phyloP scores from a whole-genome alignment of 306 rosid species.

The Citrullus amarus region DNA sequence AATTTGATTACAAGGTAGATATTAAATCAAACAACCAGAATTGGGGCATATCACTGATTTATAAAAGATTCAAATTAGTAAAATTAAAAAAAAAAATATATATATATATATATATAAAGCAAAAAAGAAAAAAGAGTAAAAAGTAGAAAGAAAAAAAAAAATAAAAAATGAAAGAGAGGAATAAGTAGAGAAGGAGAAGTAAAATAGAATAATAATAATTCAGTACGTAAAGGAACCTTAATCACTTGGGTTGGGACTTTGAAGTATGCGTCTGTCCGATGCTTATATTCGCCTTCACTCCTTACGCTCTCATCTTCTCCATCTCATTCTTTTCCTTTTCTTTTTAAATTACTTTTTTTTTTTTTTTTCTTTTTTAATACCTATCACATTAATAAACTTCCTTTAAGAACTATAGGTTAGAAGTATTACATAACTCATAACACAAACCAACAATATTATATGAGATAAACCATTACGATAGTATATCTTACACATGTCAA shows the following conservation, averaged over 20 bases:
- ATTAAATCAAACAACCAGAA: no score
- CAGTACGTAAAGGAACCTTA: neutral
- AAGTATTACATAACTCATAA: no score
- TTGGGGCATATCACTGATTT: no score
- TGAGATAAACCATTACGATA: no score
- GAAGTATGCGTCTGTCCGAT: neutral
- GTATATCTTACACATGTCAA: no score
- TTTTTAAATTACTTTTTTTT: neutral
- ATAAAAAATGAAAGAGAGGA: neutral
- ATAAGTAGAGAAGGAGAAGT: neutral
- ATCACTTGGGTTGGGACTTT: neutral
- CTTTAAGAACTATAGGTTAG: no score
- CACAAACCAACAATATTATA: no score
- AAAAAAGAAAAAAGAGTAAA: no score
- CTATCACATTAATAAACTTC: no score
- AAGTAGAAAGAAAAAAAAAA: neutral
- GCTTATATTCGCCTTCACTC: constrained; percentile 7
- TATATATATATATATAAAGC: no score
- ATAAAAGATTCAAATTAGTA: neutral
- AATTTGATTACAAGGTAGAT: no score
- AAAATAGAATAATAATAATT: neutral
- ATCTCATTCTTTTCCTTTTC: neutral
- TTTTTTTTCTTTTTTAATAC: no score
- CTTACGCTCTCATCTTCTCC: neutral
- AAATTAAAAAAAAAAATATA: neutral